These are phyloP conservation scores for Dipteronia sinensis DNA, from an alignment of 345 rosid genomes.

Conservation along the genomic window DNA sequence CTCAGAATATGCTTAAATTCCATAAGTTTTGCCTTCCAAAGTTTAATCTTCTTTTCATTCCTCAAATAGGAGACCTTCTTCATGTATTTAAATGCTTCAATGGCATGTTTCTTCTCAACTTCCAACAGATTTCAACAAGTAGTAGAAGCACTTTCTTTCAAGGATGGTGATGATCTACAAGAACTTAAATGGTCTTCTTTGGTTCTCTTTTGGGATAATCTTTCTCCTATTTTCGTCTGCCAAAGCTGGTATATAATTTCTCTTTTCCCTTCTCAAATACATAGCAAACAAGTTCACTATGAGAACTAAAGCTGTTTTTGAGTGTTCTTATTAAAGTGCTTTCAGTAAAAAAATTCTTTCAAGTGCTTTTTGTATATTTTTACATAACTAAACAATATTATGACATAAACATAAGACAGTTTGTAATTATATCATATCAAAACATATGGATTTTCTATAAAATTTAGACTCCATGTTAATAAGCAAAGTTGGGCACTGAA, in stretches of 20 bases:
- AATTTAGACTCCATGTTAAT: too few relatives aligned
- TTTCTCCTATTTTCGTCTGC: not conserved
- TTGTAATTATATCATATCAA: too few relatives aligned
- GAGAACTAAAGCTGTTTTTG: too few relatives aligned
- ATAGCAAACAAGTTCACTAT: not conserved
- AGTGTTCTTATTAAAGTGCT: not conserved
- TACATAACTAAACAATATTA: too few relatives aligned
- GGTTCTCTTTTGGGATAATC: not conserved
- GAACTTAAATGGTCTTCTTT: not conserved
- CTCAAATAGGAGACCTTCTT: not conserved
- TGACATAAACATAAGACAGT: too few relatives aligned
- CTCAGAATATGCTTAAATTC: constrained; percentile 5
- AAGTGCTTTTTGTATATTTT: too few relatives aligned
- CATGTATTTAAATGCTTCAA: not conserved
- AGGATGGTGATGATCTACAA: not conserved
- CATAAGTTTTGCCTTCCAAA: not conserved
- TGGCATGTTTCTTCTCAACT: not conserved
- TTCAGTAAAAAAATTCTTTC: too few relatives aligned
- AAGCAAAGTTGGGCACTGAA: too few relatives aligned
- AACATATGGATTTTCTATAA: too few relatives aligned
- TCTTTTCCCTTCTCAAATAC: not conserved
- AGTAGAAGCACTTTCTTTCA: not conserved
- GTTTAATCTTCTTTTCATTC: not conserved
- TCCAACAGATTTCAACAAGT: too few relatives aligned
- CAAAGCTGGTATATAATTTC: not conserved